Base-by-base conservation (phyloP, 768 basidiomycete genomes). In the Holtermannia corniformis region DNA sequence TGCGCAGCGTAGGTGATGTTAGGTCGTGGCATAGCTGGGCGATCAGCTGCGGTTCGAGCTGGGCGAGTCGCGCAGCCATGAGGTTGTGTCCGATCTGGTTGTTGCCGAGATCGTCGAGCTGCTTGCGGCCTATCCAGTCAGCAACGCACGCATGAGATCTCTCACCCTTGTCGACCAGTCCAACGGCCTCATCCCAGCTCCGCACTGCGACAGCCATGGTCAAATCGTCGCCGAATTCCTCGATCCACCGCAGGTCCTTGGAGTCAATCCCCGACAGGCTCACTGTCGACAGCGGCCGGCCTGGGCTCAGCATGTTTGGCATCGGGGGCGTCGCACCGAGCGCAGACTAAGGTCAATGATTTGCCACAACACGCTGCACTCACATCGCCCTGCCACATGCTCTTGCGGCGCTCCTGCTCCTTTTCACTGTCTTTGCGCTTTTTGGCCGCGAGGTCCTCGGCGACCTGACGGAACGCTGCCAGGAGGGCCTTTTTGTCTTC, bases 371-470 rank as follows among this genome's bases (percentile, higher is more conserved):
- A 0, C n/a, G n/a, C n/a, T n/a, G n/a, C n/a, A 62, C 72, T 63
- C 43, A 73, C 74, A 56, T 73, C 75, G 5, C 72, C 74, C 23
- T 70, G 67, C 76, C 76, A 77, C 53, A 75, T 68, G 52, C 73
- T 75, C 60, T 88, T 87, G 41, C 91, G 78, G 51, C 89, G 77
- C 67, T 91, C 88, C 62, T 95, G 84, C 73, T 92, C 87, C 47
- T 87, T 87, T 74, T 97, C 86, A 51, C 90, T 85, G 64, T 96
- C 90, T 71, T 90, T 93, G 50, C 92, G 81, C 62, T 82, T 85
- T 73, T 89, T 87, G 41, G 84, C 81, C 5, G 85, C 79, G 3
- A 95, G 76, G 62, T 96, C 93, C 68, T 97, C 92, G 0, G 91
- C 88, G 3, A 92, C 86, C 62, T 87, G 86, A 26, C 92, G 82